phyloP scores from a whole-genome alignment of 108 stramenopile genomes.

The Parietichytrium sp. region DNA sequence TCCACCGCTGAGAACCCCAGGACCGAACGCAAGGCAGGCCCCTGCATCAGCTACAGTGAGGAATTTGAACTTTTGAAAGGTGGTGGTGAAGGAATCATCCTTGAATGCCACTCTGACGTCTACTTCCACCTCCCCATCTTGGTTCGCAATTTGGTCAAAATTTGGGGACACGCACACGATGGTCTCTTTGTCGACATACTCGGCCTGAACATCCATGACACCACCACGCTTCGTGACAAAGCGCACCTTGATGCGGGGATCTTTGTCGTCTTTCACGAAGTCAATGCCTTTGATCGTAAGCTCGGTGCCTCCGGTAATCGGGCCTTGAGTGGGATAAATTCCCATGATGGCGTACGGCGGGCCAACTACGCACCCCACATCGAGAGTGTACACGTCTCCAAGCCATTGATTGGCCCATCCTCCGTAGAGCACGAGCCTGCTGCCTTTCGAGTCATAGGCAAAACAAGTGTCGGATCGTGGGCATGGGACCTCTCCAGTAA shows the following conservation, averaged over 20 bases:
- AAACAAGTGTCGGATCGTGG: conserved; percentile 69
- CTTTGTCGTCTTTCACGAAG: conserved; percentile 47
- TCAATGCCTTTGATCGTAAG: conserved; percentile 63
- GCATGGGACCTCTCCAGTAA: conserved; percentile 56
- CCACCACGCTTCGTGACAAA: conserved; percentile 61
- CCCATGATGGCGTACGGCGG: conserved; percentile 71
- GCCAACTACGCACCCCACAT: conserved; percentile 71
- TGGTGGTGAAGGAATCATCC: conserved; percentile 67
- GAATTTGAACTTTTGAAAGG: conserved; percentile 59
- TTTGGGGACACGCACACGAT: conserved; percentile 65
- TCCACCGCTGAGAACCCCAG: conserved; percentile 65
- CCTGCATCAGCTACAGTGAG: conserved; percentile 70
- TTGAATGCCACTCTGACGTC: conserved; percentile 68
- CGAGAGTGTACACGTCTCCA: conserved; percentile 63
- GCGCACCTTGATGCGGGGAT: conserved; percentile 55
- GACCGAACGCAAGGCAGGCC: conserved; percentile 71
- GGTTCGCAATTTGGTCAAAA: conserved; percentile 63
- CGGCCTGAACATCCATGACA: conserved; percentile 62
- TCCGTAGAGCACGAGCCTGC: conserved; percentile 68
- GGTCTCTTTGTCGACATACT: conserved; percentile 56
- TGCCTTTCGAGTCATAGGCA: conserved; percentile 57
- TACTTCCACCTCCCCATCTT: conserved; percentile 47
- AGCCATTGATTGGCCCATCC: conserved; percentile 77
- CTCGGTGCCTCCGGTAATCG: conserved; percentile 68
- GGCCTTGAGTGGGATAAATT: conserved; percentile 59